Evolutionary conservation across 192 early-diverging fungal species (phyloP).

Genomic region (Phlyctochytrium arcticum): DNA sequence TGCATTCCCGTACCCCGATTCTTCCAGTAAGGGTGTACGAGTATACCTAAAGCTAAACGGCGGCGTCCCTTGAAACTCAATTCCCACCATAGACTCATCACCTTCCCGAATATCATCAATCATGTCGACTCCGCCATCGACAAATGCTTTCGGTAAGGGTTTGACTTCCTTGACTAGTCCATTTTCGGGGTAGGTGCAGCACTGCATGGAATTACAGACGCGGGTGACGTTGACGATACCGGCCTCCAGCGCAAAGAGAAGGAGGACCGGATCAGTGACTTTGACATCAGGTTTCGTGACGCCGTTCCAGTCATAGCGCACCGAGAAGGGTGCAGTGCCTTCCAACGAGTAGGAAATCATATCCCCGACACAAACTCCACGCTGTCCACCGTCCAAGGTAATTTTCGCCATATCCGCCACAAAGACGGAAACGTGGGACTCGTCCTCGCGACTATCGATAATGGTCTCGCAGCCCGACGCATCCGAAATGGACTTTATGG

Average conservation of each 20-base stretch:
- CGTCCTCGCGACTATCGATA: background rate
- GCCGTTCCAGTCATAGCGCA: conserved; percentile 52
- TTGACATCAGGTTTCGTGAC: conserved; percentile 18
- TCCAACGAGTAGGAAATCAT: conserved; percentile 61
- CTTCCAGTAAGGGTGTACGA: conserved; percentile 33
- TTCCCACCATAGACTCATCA: conserved; percentile 46
- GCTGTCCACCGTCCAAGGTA: conserved; percentile 10
- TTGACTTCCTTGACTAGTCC: conserved; percentile 49
- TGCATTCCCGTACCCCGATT: conserved; percentile 27
- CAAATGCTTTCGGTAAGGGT: conserved; percentile 55
- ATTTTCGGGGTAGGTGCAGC: conserved; percentile 48
- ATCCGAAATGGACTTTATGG: conserved; percentile 33
- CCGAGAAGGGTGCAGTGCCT: conserved; percentile 61
- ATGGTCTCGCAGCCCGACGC: conserved; percentile 34
- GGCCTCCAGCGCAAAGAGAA: conserved; percentile 50
- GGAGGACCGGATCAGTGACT: conserved; percentile 55
- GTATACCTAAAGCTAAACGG: conserved; percentile 70
- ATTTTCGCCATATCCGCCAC: conserved; percentile 50
- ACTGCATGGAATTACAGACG: conserved; percentile 60
- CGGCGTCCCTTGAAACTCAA: conserved; percentile 60
- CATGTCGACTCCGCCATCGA: conserved; percentile 61
- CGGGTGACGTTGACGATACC: conserved; percentile 53
- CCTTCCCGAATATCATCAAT: conserved; percentile 65
- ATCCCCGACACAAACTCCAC: conserved; percentile 60
- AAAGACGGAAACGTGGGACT: conserved; percentile 13